Percentiles rank a stretch among this genome's conserved stretches.
Evolutionary conservation across 2,329 filamentous ascomycete genomes (phyloP).

Genomic region (Fusarium ambrosium): DNA sequence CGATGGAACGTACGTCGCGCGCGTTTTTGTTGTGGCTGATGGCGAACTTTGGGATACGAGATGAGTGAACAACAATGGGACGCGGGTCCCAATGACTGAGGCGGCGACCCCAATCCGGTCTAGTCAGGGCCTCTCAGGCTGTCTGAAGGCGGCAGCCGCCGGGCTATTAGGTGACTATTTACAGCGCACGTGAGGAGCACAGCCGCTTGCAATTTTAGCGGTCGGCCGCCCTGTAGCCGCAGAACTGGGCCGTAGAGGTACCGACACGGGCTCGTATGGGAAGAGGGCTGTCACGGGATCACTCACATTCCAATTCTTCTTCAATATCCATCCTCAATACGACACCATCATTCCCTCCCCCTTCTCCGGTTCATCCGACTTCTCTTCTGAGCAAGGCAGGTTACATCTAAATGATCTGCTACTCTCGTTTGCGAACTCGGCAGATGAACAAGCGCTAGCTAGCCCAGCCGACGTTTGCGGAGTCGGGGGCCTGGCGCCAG

Average conservation of each 20-base stretch:
- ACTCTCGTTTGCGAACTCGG: not conserved
- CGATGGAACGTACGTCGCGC: conserved; percentile 2
- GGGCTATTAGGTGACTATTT: conserved; percentile 3
- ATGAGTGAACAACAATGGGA: conserved; percentile 34
- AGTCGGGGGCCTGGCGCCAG: not conserved
- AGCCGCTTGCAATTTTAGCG: conserved; percentile 6
- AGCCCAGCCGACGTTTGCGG: conserved; percentile 3
- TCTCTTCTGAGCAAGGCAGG: conserved; percentile 2
- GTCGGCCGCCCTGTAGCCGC: conserved; percentile 9
- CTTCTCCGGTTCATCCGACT: conserved; percentile 13
- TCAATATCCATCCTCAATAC: conserved; percentile 14
- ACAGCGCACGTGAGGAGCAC: conserved; percentile 25
- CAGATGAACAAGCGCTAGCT: conserved; percentile 14
- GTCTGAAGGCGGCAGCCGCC: conserved; percentile 1
- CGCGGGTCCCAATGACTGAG: conserved; percentile 16
- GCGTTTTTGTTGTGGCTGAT: conserved; percentile 25
- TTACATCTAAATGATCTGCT: conserved; percentile 10
- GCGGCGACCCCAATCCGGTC: conserved; percentile 22
- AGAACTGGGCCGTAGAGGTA: not conserved
- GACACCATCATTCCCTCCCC: not conserved
- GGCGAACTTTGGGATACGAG: conserved; percentile 9
- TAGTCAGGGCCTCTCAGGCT: conserved; percentile 13
- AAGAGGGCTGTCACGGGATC: not conserved
- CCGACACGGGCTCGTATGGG: not conserved
- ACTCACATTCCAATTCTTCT: not conserved